Evolutionary conservation across 768 basidiomycete genomes (phyloP).

Genomic region (Tricholoma sp.): DNA sequence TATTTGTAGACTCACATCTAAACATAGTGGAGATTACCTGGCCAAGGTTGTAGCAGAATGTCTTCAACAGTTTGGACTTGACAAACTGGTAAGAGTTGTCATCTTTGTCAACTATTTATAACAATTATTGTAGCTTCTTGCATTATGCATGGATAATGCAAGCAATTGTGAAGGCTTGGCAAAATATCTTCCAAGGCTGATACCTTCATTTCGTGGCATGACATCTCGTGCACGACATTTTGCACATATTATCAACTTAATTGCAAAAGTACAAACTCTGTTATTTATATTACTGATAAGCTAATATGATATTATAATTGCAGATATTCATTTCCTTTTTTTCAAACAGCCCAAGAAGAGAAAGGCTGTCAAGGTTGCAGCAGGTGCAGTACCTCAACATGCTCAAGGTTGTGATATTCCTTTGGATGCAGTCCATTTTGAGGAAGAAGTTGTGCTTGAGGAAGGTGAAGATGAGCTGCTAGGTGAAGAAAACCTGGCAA

Average conservation of each 20-base stretch:
- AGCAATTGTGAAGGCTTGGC: neutral
- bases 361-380: no score
- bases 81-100: conserved; percentile 17
- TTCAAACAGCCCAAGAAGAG: no score
- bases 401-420: no score
- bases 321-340: no score
- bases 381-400: no score
- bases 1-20: conserved; percentile 19
- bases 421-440: no score
- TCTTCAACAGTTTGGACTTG: conserved; percentile 21
- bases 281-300: neutral
- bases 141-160: neutral
- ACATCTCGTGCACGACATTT: conserved; percentile 15
- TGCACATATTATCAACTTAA: conserved; percentile 25
- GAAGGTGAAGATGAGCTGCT: no score
- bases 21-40: conserved; percentile 25
- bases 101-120: conserved; percentile 1
- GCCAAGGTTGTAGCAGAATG: conserved; percentile 21
- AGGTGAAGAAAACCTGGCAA: no score
- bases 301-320: no score
- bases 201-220: neutral
- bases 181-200: neutral
- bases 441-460: no score
- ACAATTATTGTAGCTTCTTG: conserved; percentile 2
- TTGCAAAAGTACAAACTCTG: conserved; percentile 25